phyloP scores from a whole-genome alignment of 768 basidiomycete genomes.

The Lepiota venenata region DNA sequence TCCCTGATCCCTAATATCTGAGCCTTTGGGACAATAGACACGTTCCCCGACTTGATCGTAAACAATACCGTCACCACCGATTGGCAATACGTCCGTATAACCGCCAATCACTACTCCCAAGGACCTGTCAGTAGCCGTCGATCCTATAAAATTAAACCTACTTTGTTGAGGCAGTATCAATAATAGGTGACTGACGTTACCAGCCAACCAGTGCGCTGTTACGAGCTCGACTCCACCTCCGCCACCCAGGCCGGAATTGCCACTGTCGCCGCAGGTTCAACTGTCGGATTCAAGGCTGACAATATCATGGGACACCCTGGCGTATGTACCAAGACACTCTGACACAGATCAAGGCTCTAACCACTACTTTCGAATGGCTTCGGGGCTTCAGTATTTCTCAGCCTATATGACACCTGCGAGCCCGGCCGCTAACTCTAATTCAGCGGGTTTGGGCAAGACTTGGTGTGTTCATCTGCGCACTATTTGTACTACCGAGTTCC shows the following conservation, averaged over 20 bases:
- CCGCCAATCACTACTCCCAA: slow-evolving; percentile 29
- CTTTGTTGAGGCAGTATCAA: neutral
- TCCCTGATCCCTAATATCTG: too few relatives aligned
- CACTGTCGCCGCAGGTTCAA: slow-evolving; percentile 28
- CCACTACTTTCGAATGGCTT: neutral
- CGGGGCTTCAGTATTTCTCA: slow-evolving; percentile 24
- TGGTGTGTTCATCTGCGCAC: slow-evolving; percentile 20
- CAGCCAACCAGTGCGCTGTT: slow-evolving; percentile 32
- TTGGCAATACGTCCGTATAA: slow-evolving; percentile 34
- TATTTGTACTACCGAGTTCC: neutral
- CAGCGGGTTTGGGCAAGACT: slow-evolving; percentile 38
- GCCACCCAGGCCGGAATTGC: slow-evolving; percentile 25
- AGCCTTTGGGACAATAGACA: slow-evolving; percentile 17
- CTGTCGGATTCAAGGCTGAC: slow-evolving; percentile 28
- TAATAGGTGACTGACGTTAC: slow-evolving; percentile 31
- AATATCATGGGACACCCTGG: slow-evolving; percentile 33
- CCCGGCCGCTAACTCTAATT: slow-evolving; percentile 31
- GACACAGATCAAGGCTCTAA: too few relatives aligned
- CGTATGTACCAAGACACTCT: slow-evolving; percentile 12
- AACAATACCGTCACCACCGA: slow-evolving; percentile 24
- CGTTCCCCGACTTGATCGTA: slow-evolving; percentile 26
- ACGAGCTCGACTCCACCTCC: slow-evolving; percentile 26
- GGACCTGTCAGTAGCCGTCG: slow-evolving; percentile 23
- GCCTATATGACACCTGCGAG: slow-evolving; percentile 29
- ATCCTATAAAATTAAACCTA: neutral